These are phyloP conservation scores for Agarophyton chilense DNA, from an alignment of 23 red algal species.

Conservation along the genomic window DNA sequence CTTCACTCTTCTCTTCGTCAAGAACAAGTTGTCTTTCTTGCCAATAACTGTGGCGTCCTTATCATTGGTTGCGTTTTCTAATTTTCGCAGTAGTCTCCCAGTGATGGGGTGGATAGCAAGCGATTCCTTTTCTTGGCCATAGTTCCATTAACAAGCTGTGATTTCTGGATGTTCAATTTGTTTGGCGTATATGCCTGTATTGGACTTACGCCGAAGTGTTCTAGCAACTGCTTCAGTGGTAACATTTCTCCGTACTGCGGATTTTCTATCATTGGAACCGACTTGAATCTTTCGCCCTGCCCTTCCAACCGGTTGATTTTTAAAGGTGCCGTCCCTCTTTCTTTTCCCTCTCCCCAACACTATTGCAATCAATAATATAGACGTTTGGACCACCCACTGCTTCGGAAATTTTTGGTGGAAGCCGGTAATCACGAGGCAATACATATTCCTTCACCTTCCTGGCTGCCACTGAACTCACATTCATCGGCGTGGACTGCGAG, in stretches of 20 bases:
- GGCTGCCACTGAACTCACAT: not conserved
- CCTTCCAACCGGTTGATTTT: not conserved
- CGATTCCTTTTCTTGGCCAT: not conserved
- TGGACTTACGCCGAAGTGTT: not conserved
- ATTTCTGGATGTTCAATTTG: no score
- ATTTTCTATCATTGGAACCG: constrained; percentile 1
- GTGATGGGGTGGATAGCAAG: not conserved
- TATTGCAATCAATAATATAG: not conserved
- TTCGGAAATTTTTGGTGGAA: not conserved
- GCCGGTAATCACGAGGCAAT: not conserved
- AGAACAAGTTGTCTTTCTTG: not conserved
- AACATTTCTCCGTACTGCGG: constrained; percentile 19
- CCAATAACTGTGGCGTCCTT: not conserved
- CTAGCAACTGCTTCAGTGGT: not conserved
- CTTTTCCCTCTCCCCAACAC: not conserved
- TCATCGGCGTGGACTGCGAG: not conserved
- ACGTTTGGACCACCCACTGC: not conserved
- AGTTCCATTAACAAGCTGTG: not conserved
- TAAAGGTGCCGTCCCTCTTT: not conserved
- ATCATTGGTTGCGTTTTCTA: not conserved
- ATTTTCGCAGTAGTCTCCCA: not conserved
- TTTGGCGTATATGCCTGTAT: no score
- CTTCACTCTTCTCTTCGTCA: not conserved
- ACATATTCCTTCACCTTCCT: not conserved
- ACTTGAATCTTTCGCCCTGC: constrained; percentile 1